Conservation (phyloP, 345 rosid genomes). For the Eucalyptus polyanthemos region DNA sequence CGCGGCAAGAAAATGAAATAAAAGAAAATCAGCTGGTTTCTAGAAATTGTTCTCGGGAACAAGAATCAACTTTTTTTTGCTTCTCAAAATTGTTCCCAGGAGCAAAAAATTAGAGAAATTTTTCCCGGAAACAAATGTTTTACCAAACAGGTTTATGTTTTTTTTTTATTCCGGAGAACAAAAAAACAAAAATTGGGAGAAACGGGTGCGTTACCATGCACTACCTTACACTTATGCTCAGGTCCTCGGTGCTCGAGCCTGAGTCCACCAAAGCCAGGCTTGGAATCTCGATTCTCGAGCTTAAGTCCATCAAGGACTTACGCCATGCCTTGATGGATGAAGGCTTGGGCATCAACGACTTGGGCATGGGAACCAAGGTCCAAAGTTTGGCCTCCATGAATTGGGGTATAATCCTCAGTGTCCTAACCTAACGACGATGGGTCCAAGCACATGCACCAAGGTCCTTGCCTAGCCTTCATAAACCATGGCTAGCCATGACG, state of each 20-base stretch:
- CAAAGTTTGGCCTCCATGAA: not conserved
- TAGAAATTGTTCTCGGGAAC: too few species aligned
- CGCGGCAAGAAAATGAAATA: too few species aligned
- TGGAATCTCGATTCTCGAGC: not conserved
- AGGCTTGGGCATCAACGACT: not conserved
- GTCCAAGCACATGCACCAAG: not conserved
- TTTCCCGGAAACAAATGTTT: too few species aligned
- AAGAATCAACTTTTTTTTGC: too few species aligned
- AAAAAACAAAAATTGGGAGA: too few species aligned
- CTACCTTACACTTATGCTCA: accelerated
- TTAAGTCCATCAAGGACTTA: not conserved
- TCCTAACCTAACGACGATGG: not conserved
- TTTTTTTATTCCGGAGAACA: too few species aligned
- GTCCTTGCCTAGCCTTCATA: not conserved
- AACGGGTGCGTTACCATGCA: too few species aligned
- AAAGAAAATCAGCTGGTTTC: too few species aligned
- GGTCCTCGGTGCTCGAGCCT: not conserved
- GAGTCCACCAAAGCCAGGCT: accelerated
- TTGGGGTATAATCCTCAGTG: not conserved
- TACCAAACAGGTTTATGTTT: too few species aligned
- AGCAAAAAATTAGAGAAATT: too few species aligned
- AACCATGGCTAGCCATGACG: not conserved
- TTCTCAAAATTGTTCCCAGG: too few species aligned
- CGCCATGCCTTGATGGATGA: not conserved
- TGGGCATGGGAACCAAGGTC: not conserved